Evolutionary conservation across 495 filamentous ascomycete species (phyloP), one percentile per base, ranked within the genome.

Genomic region (Xylaria longipes): DNA sequence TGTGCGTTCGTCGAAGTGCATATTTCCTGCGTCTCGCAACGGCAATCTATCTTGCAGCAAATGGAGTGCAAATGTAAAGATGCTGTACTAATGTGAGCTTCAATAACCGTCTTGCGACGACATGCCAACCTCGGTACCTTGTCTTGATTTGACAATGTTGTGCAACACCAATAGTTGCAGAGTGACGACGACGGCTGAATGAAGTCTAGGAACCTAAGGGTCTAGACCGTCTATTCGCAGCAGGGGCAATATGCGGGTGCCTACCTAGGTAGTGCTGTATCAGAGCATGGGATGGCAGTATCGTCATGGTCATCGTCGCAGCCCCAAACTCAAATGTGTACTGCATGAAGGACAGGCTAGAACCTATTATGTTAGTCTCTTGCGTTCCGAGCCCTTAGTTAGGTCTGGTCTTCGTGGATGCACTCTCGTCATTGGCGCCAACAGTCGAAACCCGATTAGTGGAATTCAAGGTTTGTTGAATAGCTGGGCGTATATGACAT

Each of bases 261-360:
- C 35, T 15, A 48, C 20, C n/a, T n/a, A n/a, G 17, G 17, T 50
- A 52, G 50, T 68, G 50, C 35, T 43, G 66, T 58, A 27, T 22
- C 54, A 17, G 37, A 41, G 29, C 25, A 60, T 52, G 67, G 45
- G 33, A 43, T 41, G 45, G 50, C 31, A 25, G 68, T 33, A 70
- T 70, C 68, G 68, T 70, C 45, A 70, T 54, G 43, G 68, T 70
- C 68, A 61, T 70, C 68, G 68, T 70, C 68, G 68, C 68, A 61
- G 68, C 58, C 33, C 58, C 58, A 70, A 61, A n/a, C 68, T 48
- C 56, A 52, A 70, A 64, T 43, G 46, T 70, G 60, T 45, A 39
- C 43, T 35, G 48, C n/a, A 35, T 37, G 25, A n/a, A 22, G 56
- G n/a, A 48, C 39, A 33, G 39, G 52, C 29, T 46, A 63, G 58